Conservation (phyloP, 2,329 filamentous ascomycete genomes). For the Tolypocladium ophioglossoides region DNA sequence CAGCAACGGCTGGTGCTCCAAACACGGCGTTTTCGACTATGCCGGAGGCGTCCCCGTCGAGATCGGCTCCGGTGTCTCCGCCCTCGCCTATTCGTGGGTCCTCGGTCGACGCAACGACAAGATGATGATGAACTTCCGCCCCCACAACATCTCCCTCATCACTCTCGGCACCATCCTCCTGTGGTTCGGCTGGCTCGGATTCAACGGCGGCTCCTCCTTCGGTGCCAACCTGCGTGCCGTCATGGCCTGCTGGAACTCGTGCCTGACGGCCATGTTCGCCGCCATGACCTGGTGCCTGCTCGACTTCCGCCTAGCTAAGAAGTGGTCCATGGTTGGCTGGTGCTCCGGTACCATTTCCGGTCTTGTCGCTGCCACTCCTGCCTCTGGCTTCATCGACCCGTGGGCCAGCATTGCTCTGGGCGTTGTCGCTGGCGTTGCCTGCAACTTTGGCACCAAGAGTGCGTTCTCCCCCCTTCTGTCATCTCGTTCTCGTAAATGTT, state of each 20-base stretch:
- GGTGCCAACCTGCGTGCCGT: slow-evolving; percentile 88
- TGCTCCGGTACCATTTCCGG: slow-evolving; percentile 63
- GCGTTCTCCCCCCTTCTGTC: slow-evolving; percentile 8
- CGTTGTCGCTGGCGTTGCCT: slow-evolving; percentile 52
- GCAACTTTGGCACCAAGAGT: slow-evolving; percentile 58
- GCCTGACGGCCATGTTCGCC: slow-evolving; percentile 83
- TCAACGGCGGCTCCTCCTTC: slow-evolving; percentile 94
- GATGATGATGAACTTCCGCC: slow-evolving; percentile 99
- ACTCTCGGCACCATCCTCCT: slow-evolving; percentile 90
- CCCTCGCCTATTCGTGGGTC: slow-evolving; percentile 89
- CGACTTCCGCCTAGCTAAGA: slow-evolving; percentile 86
- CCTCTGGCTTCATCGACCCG: slow-evolving; percentile 56
- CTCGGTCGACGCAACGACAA: slow-evolving; percentile 94
- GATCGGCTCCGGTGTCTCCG: slow-evolving; percentile 87
- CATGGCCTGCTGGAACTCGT: slow-evolving; percentile 98
- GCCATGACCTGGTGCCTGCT: slow-evolving; percentile 91
- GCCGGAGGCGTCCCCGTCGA: slow-evolving; percentile 96
- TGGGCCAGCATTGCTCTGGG: slow-evolving; percentile 60
- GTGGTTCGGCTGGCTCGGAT: slow-evolving; percentile 98
- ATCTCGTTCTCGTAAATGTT: background rate
- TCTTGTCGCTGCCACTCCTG: slow-evolving; percentile 59
- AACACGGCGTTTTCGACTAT: slow-evolving; percentile 89
- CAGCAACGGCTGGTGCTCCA: slow-evolving; percentile 82
- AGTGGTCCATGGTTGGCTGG: slow-evolving; percentile 78
- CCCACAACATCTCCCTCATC: slow-evolving; percentile 96